Conservation (phyloP, 2,329 filamentous ascomycete species). For the Byssochlamys sp. region DNA sequence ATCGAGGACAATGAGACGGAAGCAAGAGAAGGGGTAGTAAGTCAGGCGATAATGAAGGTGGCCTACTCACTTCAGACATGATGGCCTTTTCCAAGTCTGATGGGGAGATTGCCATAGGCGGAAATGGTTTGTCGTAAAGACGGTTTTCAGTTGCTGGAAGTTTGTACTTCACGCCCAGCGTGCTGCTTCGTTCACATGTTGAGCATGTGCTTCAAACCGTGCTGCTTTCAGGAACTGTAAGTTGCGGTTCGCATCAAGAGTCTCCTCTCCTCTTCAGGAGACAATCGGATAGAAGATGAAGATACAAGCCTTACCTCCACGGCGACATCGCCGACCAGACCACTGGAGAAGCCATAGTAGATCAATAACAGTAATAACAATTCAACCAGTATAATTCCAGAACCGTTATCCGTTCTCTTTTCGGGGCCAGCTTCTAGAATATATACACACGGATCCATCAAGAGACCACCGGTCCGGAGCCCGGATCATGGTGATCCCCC, state of each 20-base stretch:
- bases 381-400: neutral
- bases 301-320: neutral
- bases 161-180: neutral
- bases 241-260: neutral
- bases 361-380: neutral
- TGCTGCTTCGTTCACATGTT: neutral
- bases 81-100: neutral
- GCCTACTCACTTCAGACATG: neutral
- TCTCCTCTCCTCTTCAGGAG: neutral
- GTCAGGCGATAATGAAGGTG: neutral
- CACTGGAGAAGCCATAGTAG: neutral
- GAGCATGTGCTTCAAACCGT: neutral
- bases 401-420: neutral
- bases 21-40: neutral
- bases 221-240: neutral
- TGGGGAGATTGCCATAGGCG: neutral
- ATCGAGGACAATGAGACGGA: neutral
- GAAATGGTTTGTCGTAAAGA: neutral
- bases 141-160: neutral
- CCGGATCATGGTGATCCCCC: neutral
- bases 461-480: no score
- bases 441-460: neutral
- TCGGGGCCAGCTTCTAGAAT: neutral
- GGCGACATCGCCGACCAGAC: neutral
- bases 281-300: neutral